Conservation (phyloP, 441 rosid species). For the Adansonia rubrostipa region DNA sequence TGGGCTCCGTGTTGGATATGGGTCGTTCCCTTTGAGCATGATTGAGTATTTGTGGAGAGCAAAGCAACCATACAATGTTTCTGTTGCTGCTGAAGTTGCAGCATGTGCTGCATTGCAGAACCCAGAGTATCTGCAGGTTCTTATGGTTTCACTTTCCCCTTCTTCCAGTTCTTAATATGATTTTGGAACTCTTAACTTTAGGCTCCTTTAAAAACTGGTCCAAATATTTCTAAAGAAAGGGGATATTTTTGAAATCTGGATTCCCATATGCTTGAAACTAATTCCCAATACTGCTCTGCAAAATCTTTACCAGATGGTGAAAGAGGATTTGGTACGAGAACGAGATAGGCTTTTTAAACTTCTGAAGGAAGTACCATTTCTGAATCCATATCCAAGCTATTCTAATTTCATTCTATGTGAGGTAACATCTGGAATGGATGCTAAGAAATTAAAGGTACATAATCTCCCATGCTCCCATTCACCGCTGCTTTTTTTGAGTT, state of each 20-base stretch:
- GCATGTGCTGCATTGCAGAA: conserved; percentile 91
- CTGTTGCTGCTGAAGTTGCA: conserved; percentile 96
- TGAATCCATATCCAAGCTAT: conserved; percentile 78
- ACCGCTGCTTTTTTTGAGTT: neutral
- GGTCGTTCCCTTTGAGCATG: conserved; percentile 87
- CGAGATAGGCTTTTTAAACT: conserved; percentile 71
- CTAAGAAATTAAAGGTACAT: conserved; percentile 78
- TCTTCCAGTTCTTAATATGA: conserved; percentile 2
- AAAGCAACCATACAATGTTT: conserved; percentile 91
- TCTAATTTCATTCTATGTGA: conserved; percentile 90
- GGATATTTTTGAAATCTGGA: neutral
- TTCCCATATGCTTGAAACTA: neutral
- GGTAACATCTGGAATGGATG: conserved; percentile 78
- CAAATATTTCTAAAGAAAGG: neutral
- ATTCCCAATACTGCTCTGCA: conserved; percentile 23
- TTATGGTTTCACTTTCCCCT: neutral
- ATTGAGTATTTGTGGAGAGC: conserved; percentile 93
- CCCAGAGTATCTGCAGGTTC: conserved; percentile 73
- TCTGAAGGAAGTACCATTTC: conserved; percentile 73
- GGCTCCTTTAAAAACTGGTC: neutral
- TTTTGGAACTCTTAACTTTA: neutral
- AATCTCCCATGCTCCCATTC: neutral
- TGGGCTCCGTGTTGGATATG: conserved; percentile 91
- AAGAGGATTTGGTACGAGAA: conserved; percentile 71
- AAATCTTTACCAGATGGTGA: conserved; percentile 58